Base-by-base conservation (phyloP, 768 basidiomycete genomes). In the Amanita pseudoporphyria region DNA sequence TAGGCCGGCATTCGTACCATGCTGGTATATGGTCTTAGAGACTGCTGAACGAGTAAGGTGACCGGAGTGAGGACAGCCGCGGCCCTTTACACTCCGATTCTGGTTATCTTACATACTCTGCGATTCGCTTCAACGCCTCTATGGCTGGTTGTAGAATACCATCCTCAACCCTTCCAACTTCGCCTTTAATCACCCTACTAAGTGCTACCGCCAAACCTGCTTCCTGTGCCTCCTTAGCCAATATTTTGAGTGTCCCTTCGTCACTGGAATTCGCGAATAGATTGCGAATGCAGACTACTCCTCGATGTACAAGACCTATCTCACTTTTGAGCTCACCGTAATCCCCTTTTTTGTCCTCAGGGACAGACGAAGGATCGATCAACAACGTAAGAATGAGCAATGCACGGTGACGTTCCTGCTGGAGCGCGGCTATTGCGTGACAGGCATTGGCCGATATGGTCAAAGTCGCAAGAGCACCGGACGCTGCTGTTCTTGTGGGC, bases 391-490 rank as follows among this genome's bases (percentile, higher is more conserved):
- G 67, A 45, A 89, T 76, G 2, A 72, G 63, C n/a, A 89, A 65
- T 6, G 82, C 74, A 36, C 80, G 74, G 52, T 76, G 77, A 28
- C 74, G 75, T 51, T 87, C 82, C 38, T 65, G 65, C 59, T 90
- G 81, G 22, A 92, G 74, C 30, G 71, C 68, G 13, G 82, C 60
- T n/a, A 95, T 66, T 2, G 72, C 67, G 5, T 64, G 60, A 59
- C 89, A 92, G 9, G 79, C 81, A 26, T 67, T 67, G 1, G 73
- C 70, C 0, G 81, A 76, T 21, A 73, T 70, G 1, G 85, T 84
- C 48, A 99, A 65, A 24, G 82, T 84, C 4, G 95, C 92, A 35
- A 97, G 69, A 2, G 92, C 87, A 14, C 94, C 95, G 0, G 88
- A 82, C 1, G 94, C 90, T n/a, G 95, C 95, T 13, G 89, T 62